Base-by-base conservation (phyloP, 257 asterid genomes). In the Phtheirospermum japonicum region DNA sequence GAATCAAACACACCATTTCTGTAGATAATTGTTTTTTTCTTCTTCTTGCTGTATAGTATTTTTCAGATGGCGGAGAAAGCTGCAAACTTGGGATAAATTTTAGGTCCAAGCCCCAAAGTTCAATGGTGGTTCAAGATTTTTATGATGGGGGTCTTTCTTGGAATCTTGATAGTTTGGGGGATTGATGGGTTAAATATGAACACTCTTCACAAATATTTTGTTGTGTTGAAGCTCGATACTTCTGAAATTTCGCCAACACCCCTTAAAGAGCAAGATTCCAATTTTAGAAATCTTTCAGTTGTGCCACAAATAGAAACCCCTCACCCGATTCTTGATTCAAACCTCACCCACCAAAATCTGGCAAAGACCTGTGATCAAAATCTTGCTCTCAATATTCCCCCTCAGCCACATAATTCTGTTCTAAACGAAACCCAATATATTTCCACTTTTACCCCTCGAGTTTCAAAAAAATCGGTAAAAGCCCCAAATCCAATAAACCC, bases 111-210 rank as follows among this genome's bases (percentile, higher is more conserved):
- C 71, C 75, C 81, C 61, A 48, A 71, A 63, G 80, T 85, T 58
- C 87, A 83, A 34, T 68, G 84, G 74, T 76, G 88, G 81, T 90
- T 90, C 73, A 85, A 73, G 83, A 63, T 85, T 66, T 37, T 85
- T 73, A n/a, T 71, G 23, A 14, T 79, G 66, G 76, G 76, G 50
- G 80, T 85, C 31, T 73, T 83, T 74, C 78, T 83, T 68, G 93
- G 87, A 42, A 55, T 90, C 73, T 77, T 85, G 81, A 72, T 83
- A 57, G 72, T 85, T 2, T 90, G 89, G 79, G 64, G 77, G 23
- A 76, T 81, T 57, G 87, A 85, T 76, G 85, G 87, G 16, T 49
- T 80, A 17, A 70, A 20, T 58, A 65, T 61, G 66, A 62, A 61
- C 52, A 57, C 65, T n/a, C 58, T 77, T n/a, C 78, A 66, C 63